Evolutionary conservation across 2,329 filamentous ascomycete genomes (phyloP).

Genomic region (Arthroderma sp.): DNA sequence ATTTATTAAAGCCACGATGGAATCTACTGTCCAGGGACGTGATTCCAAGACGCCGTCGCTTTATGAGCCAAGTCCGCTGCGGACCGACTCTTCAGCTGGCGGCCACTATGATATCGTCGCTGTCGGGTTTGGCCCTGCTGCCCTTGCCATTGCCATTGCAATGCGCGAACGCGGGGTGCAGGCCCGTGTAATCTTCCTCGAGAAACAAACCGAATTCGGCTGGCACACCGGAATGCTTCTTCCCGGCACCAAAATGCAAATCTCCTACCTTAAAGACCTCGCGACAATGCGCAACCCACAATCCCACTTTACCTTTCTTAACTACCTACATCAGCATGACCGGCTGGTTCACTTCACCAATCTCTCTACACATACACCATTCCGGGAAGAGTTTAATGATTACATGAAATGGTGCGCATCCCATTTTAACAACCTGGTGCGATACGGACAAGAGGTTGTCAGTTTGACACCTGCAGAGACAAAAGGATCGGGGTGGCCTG

Average conservation of each 20-base stretch:
- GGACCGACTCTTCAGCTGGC: too few species aligned
- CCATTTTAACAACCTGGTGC: constrained; percentile 59
- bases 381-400: constrained; percentile 81
- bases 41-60: too few species aligned
- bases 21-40: too few species aligned
- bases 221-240: constrained; percentile 96
- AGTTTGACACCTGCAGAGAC: constrained; percentile 51
- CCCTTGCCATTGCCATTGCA: constrained; percentile 75
- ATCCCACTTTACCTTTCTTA: constrained; percentile 87
- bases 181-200: constrained; percentile 66
- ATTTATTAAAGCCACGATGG: too few species aligned
- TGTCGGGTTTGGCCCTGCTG: constrained; percentile 85
- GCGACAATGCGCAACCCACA: constrained; percentile 76
- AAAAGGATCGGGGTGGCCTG: constrained; percentile 32
- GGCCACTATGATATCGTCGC: constrained; percentile 60
- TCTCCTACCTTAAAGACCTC: constrained; percentile 92
- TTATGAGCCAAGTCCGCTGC: too few species aligned
- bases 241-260: constrained; percentile 89
- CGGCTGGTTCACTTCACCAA: constrained; percentile 84
- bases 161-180: constrained; percentile 61
- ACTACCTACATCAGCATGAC: constrained; percentile 71
- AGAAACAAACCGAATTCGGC: constrained; percentile 68
- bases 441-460: constrained; percentile 65
- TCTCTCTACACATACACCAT: constrained; percentile 73
- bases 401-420: constrained; percentile 86